Base-by-base conservation (phyloP, 2,329 filamentous ascomycete species). In the Xylaria multiplex region DNA sequence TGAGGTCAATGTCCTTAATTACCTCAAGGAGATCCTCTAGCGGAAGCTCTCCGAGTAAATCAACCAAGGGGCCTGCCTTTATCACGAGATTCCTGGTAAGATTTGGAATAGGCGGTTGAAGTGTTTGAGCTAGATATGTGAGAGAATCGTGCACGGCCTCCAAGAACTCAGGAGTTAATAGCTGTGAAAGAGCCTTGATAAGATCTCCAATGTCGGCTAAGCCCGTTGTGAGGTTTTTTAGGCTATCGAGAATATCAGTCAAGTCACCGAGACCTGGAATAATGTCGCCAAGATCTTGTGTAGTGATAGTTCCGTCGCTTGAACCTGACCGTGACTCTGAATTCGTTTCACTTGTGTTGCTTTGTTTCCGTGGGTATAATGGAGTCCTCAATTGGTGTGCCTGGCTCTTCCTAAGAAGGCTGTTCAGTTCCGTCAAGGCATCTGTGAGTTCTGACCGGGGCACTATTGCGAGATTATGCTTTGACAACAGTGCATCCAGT, bases 391-490 rank as follows among this genome's bases (percentile, higher is more conserved):
- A 56, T 59, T 75, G 72, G 27, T 75, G 70, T 32, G 67, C 70
- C 35, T 74, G 72, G 53, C 74, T 77, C 53, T 74, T 78, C 70
- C 76, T 77, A 35, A 83, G 79, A 22, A 83, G 73, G 6, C 71
- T 71, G 46, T 79, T 82, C 60, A 83, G 77, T 70, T 83, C 80
- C 6, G 77, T 78, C 16, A 83, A 66, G 1, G 78, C 80, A 48
- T 82, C 81, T n/a, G 81, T 81, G 60, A 83, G 78, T 61, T 83
- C 80, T 52, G 79, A 81, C n/a, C 80, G 76, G 40, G 81, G 81
- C 7, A 82, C 81, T 56, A 83, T 71, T 32, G 79, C 81, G 37
- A 83, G 74, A 59, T 82, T 81, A 70, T 82, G 80, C 71, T 77
- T 82, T 49, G 78, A 78, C 46, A 83, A 72, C 50, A 80, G 70